Evolutionary conservation across 2,329 filamentous ascomycete species (phyloP).

Genomic region (Corniculantispora saksenae): DNA sequence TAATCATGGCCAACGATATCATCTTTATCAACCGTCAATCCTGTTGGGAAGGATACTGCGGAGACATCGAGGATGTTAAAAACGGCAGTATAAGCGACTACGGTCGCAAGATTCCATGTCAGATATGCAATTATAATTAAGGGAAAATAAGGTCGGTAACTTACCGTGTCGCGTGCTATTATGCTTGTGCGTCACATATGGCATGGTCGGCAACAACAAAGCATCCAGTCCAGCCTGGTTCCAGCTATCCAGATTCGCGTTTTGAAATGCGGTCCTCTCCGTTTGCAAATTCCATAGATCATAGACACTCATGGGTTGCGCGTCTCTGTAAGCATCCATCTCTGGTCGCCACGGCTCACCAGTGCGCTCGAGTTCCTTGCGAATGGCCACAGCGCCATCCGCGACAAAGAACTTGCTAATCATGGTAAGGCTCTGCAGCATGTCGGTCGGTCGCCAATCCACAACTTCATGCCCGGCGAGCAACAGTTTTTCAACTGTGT

Average conservation of each 20-base stretch:
- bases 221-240: constrained; percentile 56
- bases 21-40: constrained; percentile 40
- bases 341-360: constrained; percentile 46
- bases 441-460: constrained; percentile 50
- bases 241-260: constrained; percentile 49
- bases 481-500: constrained; percentile 45
- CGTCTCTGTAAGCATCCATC: constrained; percentile 35
- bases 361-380: constrained; percentile 38
- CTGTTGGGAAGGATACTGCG: constrained; percentile 48
- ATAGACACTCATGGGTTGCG: constrained; percentile 41
- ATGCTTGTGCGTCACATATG: constrained; percentile 47
- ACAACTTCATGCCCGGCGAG: constrained; percentile 52
- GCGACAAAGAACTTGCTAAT: constrained; percentile 50
- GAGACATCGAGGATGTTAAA: constrained; percentile 53
- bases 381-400: constrained; percentile 46
- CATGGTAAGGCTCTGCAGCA: constrained; percentile 38
- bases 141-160: background rate
- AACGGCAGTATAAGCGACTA: constrained; percentile 52
- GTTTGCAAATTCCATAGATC: constrained; percentile 52
- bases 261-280: constrained; percentile 48
- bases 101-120: background rate
- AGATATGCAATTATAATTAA: constrained; percentile 27
- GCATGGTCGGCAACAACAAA: constrained; percentile 58
- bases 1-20: constrained; percentile 36
- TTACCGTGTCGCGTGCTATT: constrained; percentile 26